phyloP scores from a whole-genome alignment of 2,329 filamentous ascomycete species.

The Alternaria infectoria region DNA sequence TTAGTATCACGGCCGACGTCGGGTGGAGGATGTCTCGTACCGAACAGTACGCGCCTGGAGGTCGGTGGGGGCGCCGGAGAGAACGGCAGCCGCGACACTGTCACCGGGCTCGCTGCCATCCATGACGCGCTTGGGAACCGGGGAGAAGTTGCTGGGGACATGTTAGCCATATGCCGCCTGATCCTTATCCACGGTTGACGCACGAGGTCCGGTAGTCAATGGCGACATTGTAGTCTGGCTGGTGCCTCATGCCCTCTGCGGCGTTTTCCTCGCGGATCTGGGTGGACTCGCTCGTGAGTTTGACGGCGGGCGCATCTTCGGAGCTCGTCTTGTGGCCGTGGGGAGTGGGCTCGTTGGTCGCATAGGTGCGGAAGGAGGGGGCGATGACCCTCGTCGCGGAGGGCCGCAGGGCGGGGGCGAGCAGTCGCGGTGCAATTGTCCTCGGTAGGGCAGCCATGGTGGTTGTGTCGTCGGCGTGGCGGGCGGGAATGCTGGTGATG shows the following conservation, averaged over 20 bases:
- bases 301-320: conserved; percentile 46
- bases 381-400: conserved; percentile 28
- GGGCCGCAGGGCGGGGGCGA: conserved; percentile 43
- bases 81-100: conserved; percentile 77
- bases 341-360: conserved; percentile 30
- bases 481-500: conserved; percentile 22
- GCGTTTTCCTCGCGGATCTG: conserved; percentile 60
- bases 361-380: conserved; percentile 42
- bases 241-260: conserved; percentile 64
- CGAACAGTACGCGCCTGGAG: conserved; percentile 92
- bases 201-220: conserved; percentile 93
- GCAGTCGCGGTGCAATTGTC: conserved; percentile 51
- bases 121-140: conserved; percentile 86
- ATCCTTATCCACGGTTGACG: conserved; percentile 39
- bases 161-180: conserved; percentile 27
- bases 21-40: conserved; percentile 58
- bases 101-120: conserved; percentile 84
- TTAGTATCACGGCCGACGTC: conserved; percentile 10
- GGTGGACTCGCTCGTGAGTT: conserved; percentile 50
- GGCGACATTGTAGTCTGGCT: conserved; percentile 80
- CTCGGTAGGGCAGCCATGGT: conserved; percentile 50
- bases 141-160: conserved; percentile 77
- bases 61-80: conserved; percentile 92
- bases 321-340: conserved; percentile 40
- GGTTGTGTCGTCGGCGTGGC: conserved; percentile 24